Evolutionary conservation across 768 basidiomycete species (phyloP).

Genomic region (Xerocomus potaroensis): DNA sequence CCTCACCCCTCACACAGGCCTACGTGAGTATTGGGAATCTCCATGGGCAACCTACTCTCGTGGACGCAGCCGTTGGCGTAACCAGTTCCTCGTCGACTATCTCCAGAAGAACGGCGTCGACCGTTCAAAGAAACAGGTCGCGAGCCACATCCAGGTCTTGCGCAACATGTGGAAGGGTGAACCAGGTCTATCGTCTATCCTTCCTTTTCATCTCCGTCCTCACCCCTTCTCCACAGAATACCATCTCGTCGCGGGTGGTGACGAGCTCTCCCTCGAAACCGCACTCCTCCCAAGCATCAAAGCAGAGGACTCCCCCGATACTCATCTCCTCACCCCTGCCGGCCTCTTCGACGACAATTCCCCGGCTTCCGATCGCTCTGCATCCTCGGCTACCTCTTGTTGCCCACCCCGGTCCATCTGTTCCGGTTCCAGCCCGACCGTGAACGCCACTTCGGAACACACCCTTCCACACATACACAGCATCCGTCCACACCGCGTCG

Average conservation of each 20-base stretch:
- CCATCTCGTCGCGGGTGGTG: conserved; percentile 75
- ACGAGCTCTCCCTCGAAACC: conserved; percentile 58
- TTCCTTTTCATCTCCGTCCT: neutral
- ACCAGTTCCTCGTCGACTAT: conserved; percentile 82
- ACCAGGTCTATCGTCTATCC: conserved; percentile 57
- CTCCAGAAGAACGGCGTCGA: conserved; percentile 64
- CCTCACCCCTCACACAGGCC: conserved; percentile 43
- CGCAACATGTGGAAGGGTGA: conserved; percentile 88
- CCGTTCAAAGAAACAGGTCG: conserved; percentile 83
- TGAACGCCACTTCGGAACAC: conserved; percentile 28
- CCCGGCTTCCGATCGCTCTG: conserved; percentile 30
- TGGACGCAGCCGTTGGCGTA: conserved; percentile 76
- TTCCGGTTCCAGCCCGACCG: conserved; percentile 8
- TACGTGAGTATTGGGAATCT: conserved; percentile 74
- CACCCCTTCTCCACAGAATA: conserved; percentile 45
- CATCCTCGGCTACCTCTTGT: conserved; percentile 25
- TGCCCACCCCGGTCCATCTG: conserved; percentile 25
- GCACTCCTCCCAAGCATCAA: conserved; percentile 47
- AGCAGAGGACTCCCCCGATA: conserved; percentile 49
- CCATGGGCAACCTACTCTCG: conserved; percentile 79
- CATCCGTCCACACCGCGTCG: conserved; percentile 18
- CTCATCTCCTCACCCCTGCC: conserved; percentile 39
- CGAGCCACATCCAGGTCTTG: conserved; percentile 82
- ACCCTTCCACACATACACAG: conserved; percentile 19
- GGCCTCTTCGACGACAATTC: conserved; percentile 29